Percentiles rank a stretch among this genome's conserved stretches.
Conservation (phyloP, 2,329 filamentous ascomycete species). For the Aspergillus pseudotamarii region DNA sequence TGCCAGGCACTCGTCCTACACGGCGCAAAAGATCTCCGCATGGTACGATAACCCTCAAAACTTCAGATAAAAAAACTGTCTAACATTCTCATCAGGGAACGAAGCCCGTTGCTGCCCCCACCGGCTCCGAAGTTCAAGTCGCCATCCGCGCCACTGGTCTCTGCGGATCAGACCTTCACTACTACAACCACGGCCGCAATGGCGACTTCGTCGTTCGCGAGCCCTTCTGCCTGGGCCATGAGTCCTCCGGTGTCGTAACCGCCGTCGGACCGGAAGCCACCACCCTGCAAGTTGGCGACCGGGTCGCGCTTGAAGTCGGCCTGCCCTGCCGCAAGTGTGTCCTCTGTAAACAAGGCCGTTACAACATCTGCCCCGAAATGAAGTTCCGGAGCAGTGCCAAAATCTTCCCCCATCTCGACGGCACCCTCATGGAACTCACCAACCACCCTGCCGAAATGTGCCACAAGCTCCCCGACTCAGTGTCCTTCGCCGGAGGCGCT, state of each 20-base stretch:
- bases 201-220: conserved; percentile 81
- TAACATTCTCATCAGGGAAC: conserved; percentile 53
- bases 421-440: conserved; percentile 64
- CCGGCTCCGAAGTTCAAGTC: conserved; percentile 62
- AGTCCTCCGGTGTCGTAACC: conserved; percentile 78
- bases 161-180: conserved; percentile 76
- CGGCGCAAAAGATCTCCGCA: conserved; percentile 61
- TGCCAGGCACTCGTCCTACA: conserved; percentile 58
- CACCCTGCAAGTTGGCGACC: conserved; percentile 71
- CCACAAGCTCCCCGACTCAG: conserved; percentile 57
- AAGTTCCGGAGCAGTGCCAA: conserved; percentile 63
- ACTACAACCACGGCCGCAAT: conserved; percentile 85
- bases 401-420: conserved; percentile 63
- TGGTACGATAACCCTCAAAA: conserved; percentile 45
- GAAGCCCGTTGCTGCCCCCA: conserved; percentile 51
- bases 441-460: conserved; percentile 65
- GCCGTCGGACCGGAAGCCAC: conserved; percentile 67
- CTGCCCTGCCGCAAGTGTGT: conserved; percentile 72
- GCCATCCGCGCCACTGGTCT: conserved; percentile 68
- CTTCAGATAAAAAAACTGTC: neutral
- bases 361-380: conserved; percentile 65
- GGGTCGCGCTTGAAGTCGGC: conserved; percentile 90
- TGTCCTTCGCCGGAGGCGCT: conserved; percentile 60
- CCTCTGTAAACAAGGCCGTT: conserved; percentile 58
- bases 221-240: conserved; percentile 78